A percentile compares a stretch with the other conserved stretches of the same genome.
phyloP scores from a whole-genome alignment of 228 moss, liverwort and hornwort species.

The Sphagnum fallax region DNA sequence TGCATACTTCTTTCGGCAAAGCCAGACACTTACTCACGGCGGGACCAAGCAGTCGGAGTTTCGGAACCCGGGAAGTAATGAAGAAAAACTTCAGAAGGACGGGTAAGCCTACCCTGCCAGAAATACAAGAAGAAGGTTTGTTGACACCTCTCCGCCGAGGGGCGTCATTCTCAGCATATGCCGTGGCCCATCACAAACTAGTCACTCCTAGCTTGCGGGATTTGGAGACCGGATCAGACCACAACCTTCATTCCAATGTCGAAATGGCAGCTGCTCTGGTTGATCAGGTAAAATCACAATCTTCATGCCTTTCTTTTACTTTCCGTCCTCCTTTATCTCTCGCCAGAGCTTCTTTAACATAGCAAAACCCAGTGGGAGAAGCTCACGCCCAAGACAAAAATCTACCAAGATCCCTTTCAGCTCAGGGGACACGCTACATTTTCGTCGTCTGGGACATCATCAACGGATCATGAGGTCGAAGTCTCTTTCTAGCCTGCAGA shows the following conservation, averaged over 20 bases:
- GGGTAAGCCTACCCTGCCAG: conserved; percentile 66
- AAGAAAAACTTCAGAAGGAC: conserved; percentile 60
- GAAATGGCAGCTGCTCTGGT: conserved; percentile 95
- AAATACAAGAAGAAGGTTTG: conserved; percentile 84
- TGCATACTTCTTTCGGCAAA: background rate
- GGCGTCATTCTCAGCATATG: conserved; percentile 23
- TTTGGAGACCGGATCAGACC: conserved; percentile 50
- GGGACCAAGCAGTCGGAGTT: conserved; percentile 15
- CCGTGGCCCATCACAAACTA: conserved; percentile 3
- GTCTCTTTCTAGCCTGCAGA: too few relatives aligned
- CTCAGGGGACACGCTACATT: too few relatives aligned
- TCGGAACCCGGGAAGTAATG: conserved; percentile 42
- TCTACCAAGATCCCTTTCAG: too few relatives aligned
- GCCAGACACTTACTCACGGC: background rate
- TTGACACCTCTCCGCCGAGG: conserved; percentile 40
- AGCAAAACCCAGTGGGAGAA: too few relatives aligned
- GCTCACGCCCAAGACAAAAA: too few relatives aligned
- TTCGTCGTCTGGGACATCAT: too few relatives aligned
- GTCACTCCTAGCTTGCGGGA: conserved; percentile 23
- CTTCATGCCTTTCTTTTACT: background rate
- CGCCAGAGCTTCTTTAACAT: too few relatives aligned
- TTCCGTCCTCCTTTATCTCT: background rate
- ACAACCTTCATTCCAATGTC: conserved; percentile 67
- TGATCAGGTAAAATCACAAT: conserved; percentile 56
- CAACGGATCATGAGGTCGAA: too few relatives aligned